These are phyloP conservation scores for Trichoderma koningii DNA, from an alignment of 2,329 filamentous ascomycete species.

Conservation along the genomic window DNA sequence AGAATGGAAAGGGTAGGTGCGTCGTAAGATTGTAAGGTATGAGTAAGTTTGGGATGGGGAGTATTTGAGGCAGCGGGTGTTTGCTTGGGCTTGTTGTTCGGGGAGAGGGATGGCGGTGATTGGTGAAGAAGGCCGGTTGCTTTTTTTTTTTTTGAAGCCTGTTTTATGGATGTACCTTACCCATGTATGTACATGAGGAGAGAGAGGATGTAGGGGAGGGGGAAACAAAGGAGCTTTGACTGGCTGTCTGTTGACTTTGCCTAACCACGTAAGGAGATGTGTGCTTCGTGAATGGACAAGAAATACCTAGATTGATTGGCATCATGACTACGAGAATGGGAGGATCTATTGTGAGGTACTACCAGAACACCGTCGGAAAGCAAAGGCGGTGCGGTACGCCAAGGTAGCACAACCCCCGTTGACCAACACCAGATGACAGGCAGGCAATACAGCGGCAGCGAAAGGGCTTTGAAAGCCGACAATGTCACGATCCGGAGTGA, in stretches of 20 bases:
- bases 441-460: background rate
- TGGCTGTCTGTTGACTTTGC: no score
- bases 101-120: background rate
- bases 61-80: background rate
- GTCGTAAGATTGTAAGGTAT: no score
- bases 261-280: no score
- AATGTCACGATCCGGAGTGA: no score
- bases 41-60: no score
- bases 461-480: no score
- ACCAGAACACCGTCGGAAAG: background rate
- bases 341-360: no score
- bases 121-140: slow-evolving; percentile 11
- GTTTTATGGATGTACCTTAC: background rate
- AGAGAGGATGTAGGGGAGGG: background rate
- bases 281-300: no score
- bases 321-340: no score
- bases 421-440: background rate
- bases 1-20: no score
- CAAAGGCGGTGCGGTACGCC: background rate
- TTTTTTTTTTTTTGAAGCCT: background rate
- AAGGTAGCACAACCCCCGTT: background rate
- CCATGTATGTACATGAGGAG: background rate
- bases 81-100: background rate
- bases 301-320: no score
- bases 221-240: no score